These are phyloP conservation scores for Wallacemonas sp. DNA, from an alignment of 208 protist genomes.

Conservation along the genomic window DNA sequence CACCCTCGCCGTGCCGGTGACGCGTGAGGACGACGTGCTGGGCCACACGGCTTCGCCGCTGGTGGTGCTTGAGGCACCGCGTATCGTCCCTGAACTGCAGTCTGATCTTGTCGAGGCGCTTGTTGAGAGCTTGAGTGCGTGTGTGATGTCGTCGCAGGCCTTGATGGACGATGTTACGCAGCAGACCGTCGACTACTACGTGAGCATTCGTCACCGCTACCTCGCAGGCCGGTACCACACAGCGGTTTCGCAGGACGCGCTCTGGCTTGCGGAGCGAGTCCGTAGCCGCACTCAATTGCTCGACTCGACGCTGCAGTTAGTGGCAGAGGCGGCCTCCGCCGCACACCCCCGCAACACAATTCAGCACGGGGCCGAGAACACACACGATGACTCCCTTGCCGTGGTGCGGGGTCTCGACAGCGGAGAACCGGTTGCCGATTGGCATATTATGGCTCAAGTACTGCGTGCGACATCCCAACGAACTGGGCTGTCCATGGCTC, in stretches of 20 bases:
- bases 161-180: slow-evolving; percentile 25
- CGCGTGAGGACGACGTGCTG: not conserved
- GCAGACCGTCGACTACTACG: slow-evolving; percentile 26
- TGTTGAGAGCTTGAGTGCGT: slow-evolving; percentile 7
- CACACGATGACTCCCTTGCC: too few species aligned
- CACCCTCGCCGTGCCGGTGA: not conserved
- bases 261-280: slow-evolving; percentile 15
- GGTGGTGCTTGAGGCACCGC: not conserved
- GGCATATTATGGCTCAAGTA: slow-evolving; percentile 22
- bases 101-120: slow-evolving; percentile 8
- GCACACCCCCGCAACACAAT: too few species aligned
- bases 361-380: too few species aligned
- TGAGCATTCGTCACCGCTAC: slow-evolving; percentile 25
- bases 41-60: not conserved
- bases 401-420: too few species aligned
- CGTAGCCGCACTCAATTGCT: slow-evolving; percentile 23
- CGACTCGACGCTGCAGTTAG: slow-evolving; percentile 32
- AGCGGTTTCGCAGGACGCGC: not conserved
- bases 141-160: slow-evolving; percentile 19
- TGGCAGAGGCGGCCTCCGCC: slow-evolving; percentile 9
- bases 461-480: slow-evolving; percentile 15
- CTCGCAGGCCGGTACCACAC: not conserved
- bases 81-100: not conserved
- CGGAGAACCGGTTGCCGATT: too few species aligned
- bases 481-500: slow-evolving; percentile 24